Percentiles rank a stretch among this genome's conserved stretches.
Evolutionary conservation across 805 yeast species (phyloP).

Genomic region (Metahyphopichia silvanorum): DNA sequence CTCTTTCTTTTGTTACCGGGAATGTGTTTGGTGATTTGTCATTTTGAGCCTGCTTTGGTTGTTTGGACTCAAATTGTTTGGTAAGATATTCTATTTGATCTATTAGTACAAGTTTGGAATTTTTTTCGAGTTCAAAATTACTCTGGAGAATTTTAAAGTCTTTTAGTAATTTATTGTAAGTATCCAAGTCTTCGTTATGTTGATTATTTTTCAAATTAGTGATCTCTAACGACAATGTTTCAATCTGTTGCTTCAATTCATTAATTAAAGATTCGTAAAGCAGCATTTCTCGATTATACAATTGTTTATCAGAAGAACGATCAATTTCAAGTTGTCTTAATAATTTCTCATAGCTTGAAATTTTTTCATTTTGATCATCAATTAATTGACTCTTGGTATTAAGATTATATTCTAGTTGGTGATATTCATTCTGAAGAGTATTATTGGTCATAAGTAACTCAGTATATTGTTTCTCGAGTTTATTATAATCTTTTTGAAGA

Average conservation of each 20-base stretch:
- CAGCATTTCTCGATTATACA: conserved; percentile 25
- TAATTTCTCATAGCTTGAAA: conserved; percentile 22
- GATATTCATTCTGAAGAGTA: conserved; percentile 20
- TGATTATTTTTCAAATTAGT: conserved; percentile 7
- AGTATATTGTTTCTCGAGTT: conserved; percentile 20
- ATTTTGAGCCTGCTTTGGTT: not conserved
- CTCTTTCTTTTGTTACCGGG: too few relatives aligned
- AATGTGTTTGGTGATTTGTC: not conserved
- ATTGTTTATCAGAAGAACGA: conserved; percentile 20
- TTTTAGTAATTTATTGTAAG: conserved; percentile 27
- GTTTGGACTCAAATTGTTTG: conserved; percentile 22
- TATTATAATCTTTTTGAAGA: conserved; percentile 7
- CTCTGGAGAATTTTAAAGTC: conserved; percentile 42
- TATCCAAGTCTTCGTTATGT: conserved; percentile 9
- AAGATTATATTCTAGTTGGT: conserved; percentile 31
- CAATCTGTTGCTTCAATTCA: conserved; percentile 25
- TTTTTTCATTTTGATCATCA: conserved; percentile 23
- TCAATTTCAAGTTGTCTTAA: conserved; percentile 28
- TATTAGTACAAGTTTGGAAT: conserved; percentile 48
- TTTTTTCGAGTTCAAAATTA: conserved; percentile 51
- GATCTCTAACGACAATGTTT: conserved; percentile 16
- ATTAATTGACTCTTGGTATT: conserved; percentile 17
- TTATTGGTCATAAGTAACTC: conserved; percentile 28
- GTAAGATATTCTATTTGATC: conserved; percentile 53
- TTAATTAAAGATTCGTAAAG: conserved; percentile 31